Conservation (phyloP, 768 basidiomycete species). For the Jaapia argillacea region DNA sequence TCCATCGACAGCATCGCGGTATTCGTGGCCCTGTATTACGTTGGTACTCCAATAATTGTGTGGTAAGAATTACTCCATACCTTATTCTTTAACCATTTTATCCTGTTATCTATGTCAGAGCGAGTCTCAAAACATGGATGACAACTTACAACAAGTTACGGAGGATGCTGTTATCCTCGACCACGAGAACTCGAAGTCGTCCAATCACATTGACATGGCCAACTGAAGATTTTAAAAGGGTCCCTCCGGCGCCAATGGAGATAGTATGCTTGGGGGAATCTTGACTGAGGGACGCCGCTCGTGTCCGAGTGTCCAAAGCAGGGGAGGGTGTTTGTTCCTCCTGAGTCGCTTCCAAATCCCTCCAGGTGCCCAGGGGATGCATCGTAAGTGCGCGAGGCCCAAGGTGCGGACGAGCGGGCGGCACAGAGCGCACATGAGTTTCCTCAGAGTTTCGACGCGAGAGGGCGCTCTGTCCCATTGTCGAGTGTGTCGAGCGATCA, state of each 20-base stretch:
- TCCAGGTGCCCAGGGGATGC: conserved; percentile 29
- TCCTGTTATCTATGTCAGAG: conserved; percentile 21
- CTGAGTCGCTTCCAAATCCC: conserved; percentile 7
- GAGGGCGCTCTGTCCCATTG: conserved; percentile 2
- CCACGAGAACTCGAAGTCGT: conserved; percentile 61
- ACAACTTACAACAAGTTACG: conserved; percentile 68
- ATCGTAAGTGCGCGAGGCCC: conserved; percentile 42
- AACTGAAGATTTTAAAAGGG: conserved; percentile 58
- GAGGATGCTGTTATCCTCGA: conserved; percentile 87
- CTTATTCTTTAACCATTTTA: conserved; percentile 62
- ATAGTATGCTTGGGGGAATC: conserved; percentile 31
- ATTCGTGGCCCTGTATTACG: conserved; percentile 56
- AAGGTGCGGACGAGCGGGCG: conserved; percentile 37
- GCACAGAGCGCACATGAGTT: neutral
- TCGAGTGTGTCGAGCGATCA: too few relatives aligned
- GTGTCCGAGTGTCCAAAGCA: neutral
- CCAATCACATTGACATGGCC: conserved; percentile 36
- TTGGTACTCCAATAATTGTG: neutral
- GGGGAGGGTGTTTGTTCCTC: too few relatives aligned
- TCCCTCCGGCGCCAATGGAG: conserved; percentile 49
- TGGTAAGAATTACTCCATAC: conserved; percentile 13
- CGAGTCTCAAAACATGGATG: conserved; percentile 5
- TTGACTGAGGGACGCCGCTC: neutral
- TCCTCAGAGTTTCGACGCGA: conserved; percentile 14
- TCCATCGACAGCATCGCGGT: conserved; percentile 74